A percentile compares a stretch with the other conserved stretches of the same genome.
These are phyloP conservation scores for Rhizophora apiculata DNA, from an alignment of 345 rosid genomes.

Conservation along the genomic window DNA sequence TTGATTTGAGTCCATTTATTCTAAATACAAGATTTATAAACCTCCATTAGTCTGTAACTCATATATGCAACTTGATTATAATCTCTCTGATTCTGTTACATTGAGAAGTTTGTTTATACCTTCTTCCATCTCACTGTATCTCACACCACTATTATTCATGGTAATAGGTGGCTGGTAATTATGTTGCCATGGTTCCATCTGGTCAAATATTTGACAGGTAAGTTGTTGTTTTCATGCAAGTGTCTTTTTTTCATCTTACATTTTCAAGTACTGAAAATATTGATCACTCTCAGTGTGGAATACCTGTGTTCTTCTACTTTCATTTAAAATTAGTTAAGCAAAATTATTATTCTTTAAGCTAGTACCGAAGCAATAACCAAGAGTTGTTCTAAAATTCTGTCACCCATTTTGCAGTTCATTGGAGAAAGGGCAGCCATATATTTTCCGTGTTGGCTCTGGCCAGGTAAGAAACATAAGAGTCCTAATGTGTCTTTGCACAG, in stretches of 20 bases:
- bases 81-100: too few relatives aligned
- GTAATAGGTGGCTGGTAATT: constrained; percentile 84
- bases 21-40: too few relatives aligned
- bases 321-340: too few relatives aligned
- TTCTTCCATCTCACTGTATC: not conserved
- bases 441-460: constrained; percentile 90
- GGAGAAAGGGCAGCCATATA: constrained; percentile 74
- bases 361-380: too few relatives aligned
- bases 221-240: not conserved
- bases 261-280: too few relatives aligned
- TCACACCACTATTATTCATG: constrained; percentile 3
- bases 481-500: not conserved
- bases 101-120: not conserved
- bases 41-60: too few relatives aligned
- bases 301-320: too few relatives aligned
- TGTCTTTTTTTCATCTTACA: too few relatives aligned
- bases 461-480: constrained; percentile 48
- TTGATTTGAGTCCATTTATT: too few relatives aligned
- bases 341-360: too few relatives aligned
- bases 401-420: constrained; percentile 59
- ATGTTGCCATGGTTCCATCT: constrained; percentile 94
- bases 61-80: too few relatives aligned
- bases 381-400: not conserved
- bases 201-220: constrained; percentile 95
- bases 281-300: too few relatives aligned